Percentiles rank a stretch among this genome's conserved stretches.
These are phyloP conservation scores for Phytophthora europaea DNA, from an alignment of 352 stramenopile species.

Conservation along the genomic window DNA sequence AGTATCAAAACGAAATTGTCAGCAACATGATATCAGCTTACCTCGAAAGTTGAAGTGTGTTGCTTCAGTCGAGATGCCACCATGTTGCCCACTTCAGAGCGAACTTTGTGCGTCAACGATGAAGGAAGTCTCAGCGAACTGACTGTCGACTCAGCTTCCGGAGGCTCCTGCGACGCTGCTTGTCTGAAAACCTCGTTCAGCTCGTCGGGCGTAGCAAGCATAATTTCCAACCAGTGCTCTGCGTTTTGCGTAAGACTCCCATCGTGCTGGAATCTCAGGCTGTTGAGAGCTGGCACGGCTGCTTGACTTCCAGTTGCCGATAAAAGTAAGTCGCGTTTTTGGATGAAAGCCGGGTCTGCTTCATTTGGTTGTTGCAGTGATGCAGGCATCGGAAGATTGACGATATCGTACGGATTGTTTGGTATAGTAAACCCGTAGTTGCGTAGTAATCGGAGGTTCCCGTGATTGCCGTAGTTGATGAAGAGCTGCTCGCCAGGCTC, in stretches of 20 bases:
- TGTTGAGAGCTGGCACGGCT: slow-evolving; percentile 36
- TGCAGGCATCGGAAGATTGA: slow-evolving; percentile 49
- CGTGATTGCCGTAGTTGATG: slow-evolving; percentile 83
- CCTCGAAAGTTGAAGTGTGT: slow-evolving; percentile 46
- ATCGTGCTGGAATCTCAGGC: slow-evolving; percentile 41
- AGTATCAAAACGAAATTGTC: not conserved
- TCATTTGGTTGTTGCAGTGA: slow-evolving; percentile 46
- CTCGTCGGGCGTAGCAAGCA: slow-evolving; percentile 55
- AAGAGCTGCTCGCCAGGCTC: slow-evolving; percentile 75
- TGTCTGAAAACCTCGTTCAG: slow-evolving; percentile 55
- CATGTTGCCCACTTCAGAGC: slow-evolving; percentile 32
- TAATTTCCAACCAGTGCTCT: slow-evolving; percentile 65
- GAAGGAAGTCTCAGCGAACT: slow-evolving; percentile 38
- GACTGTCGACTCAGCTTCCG: slow-evolving; percentile 8
- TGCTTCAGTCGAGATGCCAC: slow-evolving; percentile 27
- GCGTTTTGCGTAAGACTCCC: slow-evolving; percentile 48
- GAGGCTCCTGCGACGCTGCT: slow-evolving; percentile 11
- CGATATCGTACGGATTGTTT: slow-evolving; percentile 56
- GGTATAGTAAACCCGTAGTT: slow-evolving; percentile 81
- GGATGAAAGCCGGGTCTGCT: slow-evolving; percentile 39
- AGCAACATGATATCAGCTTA: slow-evolving; percentile 17
- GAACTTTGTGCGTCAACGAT: slow-evolving; percentile 40
- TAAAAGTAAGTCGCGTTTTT: slow-evolving; percentile 53
- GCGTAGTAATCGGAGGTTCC: slow-evolving; percentile 75
- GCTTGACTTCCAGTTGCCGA: slow-evolving; percentile 24